Base-by-base conservation (phyloP, 179 eudicot genomes). In the Carnegiea gigantea region DNA sequence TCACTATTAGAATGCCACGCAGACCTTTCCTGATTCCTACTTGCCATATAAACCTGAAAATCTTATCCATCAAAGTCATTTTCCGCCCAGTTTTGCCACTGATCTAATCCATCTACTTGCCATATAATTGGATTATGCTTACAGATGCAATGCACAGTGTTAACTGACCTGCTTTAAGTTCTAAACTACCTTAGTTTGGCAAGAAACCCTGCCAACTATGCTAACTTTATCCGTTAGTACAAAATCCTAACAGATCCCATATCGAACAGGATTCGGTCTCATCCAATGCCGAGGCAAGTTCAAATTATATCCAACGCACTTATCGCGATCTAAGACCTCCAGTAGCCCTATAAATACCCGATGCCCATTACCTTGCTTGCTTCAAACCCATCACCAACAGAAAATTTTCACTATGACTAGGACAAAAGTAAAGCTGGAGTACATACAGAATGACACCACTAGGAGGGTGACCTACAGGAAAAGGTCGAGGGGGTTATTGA, bases 401-500 rank as follows among this genome's bases (percentile, higher is more conserved):
- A 23, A 64, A 65, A 40, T 23, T 5, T 43, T 49, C 28, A 30
- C 26, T 64, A 86, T 86, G 89, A 70, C 40, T 0, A 79, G 87
- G 73, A 68, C 33, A 11, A 82, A 70, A 59, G 79, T 87, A 44
- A 82, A 51, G 60, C 68, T 77, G 7, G 70, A 44, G 17, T 74
- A 23, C 75, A 74, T 87, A 13, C 77, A 65, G 38, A 75, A 80
- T 62, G 73, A 60, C 9, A 40, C 75, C 4, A 18, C 83, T 3
- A 79, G 89, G 53, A 82, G 74, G 75, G 83, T 53, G 15, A n/a
- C 81, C n/a, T 70, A 40, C 7, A 71, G 24, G 9, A 84, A 79
- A 72, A 79, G 86, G 68, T 70, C 23, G 48, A 26, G 49, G 1
- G 40, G 79, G 0, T 2, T 86, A 5, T 5, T 79, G 23, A 86